Percentiles rank a stretch among this genome's conserved stretches.
Conservation (phyloP, 305 asterid species). For the Lippia alba region DNA sequence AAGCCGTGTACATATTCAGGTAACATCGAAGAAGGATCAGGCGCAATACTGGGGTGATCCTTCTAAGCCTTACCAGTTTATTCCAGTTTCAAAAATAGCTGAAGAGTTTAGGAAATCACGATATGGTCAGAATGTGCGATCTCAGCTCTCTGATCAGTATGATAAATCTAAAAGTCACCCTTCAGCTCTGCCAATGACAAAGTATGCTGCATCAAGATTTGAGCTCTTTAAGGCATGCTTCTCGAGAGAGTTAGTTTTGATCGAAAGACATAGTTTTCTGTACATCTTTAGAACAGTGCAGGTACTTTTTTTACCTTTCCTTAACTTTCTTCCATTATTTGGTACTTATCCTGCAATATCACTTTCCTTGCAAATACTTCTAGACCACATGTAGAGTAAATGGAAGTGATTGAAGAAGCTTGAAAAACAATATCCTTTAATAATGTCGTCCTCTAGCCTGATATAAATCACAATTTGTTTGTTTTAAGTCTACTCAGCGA, state of each 20-base stretch:
- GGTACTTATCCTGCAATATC: too few relatives aligned
- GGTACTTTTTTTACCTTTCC: slow-evolving; percentile 49
- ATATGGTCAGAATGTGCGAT: slow-evolving; percentile 56
- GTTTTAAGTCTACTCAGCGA: too few relatives aligned
- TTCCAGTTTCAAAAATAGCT: slow-evolving; percentile 73
- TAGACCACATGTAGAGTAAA: too few relatives aligned
- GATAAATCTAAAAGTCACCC: slow-evolving; percentile 68
- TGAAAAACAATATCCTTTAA: too few relatives aligned
- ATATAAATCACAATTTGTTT: too few relatives aligned
- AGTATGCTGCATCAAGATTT: slow-evolving; percentile 65
- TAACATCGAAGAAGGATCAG: slow-evolving; percentile 87
- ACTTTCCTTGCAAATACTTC: too few relatives aligned
- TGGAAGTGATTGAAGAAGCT: too few relatives aligned
- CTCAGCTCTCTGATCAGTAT: slow-evolving; percentile 55
- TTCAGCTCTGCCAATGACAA: slow-evolving; percentile 64
- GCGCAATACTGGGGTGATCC: slow-evolving; percentile 88
- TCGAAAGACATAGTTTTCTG: slow-evolving; percentile 69
- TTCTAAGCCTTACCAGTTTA: slow-evolving; percentile 71
- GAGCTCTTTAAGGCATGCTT: slow-evolving; percentile 85
- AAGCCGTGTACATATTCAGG: slow-evolving; percentile 42
- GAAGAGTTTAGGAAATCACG: slow-evolving; percentile 69
- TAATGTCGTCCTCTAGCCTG: too few relatives aligned
- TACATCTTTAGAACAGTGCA: slow-evolving; percentile 81
- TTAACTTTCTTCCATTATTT: background rate
- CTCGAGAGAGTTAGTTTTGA: slow-evolving; percentile 76